phyloP scores from a whole-genome alignment of 148 eudicot species.

The Selenicereus undatus region DNA sequence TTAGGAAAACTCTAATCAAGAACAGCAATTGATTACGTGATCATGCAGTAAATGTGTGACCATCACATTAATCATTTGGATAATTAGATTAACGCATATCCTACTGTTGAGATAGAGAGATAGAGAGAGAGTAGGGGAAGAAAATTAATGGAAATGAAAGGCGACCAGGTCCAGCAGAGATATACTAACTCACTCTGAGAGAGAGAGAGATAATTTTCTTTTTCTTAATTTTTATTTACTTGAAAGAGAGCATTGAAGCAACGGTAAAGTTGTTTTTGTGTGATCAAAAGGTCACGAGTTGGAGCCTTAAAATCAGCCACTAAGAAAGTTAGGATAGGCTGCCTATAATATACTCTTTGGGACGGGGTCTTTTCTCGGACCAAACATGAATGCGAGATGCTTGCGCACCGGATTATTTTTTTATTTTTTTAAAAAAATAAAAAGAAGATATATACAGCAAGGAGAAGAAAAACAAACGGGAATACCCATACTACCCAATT shows the following conservation, averaged over 20 bases:
- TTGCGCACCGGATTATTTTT: too few species aligned
- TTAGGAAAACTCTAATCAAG: conserved; percentile 25
- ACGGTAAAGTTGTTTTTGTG: too few species aligned
- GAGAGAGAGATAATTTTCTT: too few species aligned
- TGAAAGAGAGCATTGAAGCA: too few species aligned
- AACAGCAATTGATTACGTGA: conserved; percentile 11
- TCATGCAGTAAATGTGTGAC: conserved; percentile 13
- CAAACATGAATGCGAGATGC: too few species aligned
- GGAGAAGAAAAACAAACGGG: not conserved
- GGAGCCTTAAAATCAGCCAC: too few species aligned
- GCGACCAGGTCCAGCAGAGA: conserved; percentile 1
- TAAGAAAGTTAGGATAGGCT: not conserved
- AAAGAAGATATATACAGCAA: not conserved
- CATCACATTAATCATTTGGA: not conserved
- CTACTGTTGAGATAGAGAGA: conserved; percentile 9
- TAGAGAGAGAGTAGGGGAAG: conserved; percentile 18
- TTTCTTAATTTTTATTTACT: too few species aligned
- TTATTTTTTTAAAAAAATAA: not conserved
- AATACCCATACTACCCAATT: not conserved
- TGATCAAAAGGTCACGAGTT: too few species aligned
- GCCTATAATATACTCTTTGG: too few species aligned
- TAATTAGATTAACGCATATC: conserved; percentile 5
- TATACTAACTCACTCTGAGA: not conserved
- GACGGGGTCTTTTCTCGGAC: too few species aligned
- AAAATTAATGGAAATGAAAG: conserved; percentile 17